Evolutionary conservation across 164 flowering plant species (phyloP), one percentile per base, ranked within the genome.

Genomic region (Amborella trichopoda): DNA sequence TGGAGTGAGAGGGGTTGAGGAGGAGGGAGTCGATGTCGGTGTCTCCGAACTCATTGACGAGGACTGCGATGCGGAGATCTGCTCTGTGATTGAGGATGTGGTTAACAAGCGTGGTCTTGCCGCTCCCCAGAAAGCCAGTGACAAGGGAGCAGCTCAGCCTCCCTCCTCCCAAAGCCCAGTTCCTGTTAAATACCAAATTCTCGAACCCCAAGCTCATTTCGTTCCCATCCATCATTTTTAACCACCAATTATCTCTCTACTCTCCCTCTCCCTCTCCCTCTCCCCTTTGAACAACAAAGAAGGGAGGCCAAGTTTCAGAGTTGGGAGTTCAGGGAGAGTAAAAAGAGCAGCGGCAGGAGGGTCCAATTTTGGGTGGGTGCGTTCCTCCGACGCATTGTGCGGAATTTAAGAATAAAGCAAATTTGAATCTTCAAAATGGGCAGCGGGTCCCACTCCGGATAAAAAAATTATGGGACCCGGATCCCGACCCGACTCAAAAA

Each of bases 31-130:
- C 54, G 46, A 50, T 46, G 36, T 50, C 54, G 11, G 54, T 39
- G 37, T 50, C 54, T 17, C 45, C 54, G 28, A 50, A 50, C 45
- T 50, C 54, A 36, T 40, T 50, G 36, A 50, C 46, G 26, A 50
- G 54, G 3, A 50, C 54, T 18, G 54, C 54, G 25, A 50, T 17
- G 39, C 54, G 54, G 32, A 50, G 54, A 46, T 50, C 46, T 1
- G 34, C 46, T 19, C 54, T 44, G 45, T 27, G 18, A 5, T 50
- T 26, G 26, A 50, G 54, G 18, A 50, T 40, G 38, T 50, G 54
- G 3, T 50, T 50, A 28, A 50, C 24, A 19, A 50, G 54, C 14
- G 54, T 50, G 19, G 54, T 50, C 28, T 50, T 50, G 36, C 54
- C 54, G 26, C 54, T 39, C 25, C 54, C 54, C 8, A 50, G 46